Evolutionary conservation across 163 green algal genomes (phyloP), one percentile per base, ranked within the genome.

Genomic region (Scenedesmus sp.): DNA sequence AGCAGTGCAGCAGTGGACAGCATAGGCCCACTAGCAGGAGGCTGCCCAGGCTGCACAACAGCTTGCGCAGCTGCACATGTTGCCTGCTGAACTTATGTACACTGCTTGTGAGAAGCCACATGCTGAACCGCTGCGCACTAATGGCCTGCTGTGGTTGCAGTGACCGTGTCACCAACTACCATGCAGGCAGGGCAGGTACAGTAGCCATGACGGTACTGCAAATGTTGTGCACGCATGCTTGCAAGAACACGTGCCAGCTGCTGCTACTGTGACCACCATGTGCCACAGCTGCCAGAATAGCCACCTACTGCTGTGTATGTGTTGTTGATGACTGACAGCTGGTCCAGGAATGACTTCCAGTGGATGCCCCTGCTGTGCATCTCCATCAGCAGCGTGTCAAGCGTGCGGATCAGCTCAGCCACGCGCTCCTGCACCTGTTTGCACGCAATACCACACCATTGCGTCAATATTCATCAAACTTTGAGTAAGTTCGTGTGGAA

Each of bases 301-400:
- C 10, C 56, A 88, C 88, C 79, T 92, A 73, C 88, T 52, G 70
- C 70, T 79, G 84, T 92, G 88, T 92, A 64, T 12, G 16, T 87
- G n/a, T 87, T 88, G 82, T 92, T 92, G 82, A 92, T 88, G 12
- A 92, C 82, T 2, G 83, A 60, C 18, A 92, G 52, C 54, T 88
- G 77, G 82, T 92, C 89, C 46, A 92, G 7, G 2, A 92, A 67
- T 0, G 46, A 10, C 64, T 64, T 67, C 89, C 89, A 92, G 57
- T 87, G 74, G 18, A 56, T 56, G 56, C 62, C 79, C 55, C 26
- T 76, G 6, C 8, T 52, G 4, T 87, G 57, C 87, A 91, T 77
- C 55, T 91, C 87, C 15, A 60, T 20, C n/a, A 91, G 60, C 74
- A 91, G 34, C 57, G 18, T 64, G 18, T 91, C 56, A 56, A 91